A percentile compares a stretch with the other conserved stretches of the same genome.
Evolutionary conservation across 2,329 filamentous ascomycete genomes (phyloP).

Genomic region (Ophiocordyceps sinensis): DNA sequence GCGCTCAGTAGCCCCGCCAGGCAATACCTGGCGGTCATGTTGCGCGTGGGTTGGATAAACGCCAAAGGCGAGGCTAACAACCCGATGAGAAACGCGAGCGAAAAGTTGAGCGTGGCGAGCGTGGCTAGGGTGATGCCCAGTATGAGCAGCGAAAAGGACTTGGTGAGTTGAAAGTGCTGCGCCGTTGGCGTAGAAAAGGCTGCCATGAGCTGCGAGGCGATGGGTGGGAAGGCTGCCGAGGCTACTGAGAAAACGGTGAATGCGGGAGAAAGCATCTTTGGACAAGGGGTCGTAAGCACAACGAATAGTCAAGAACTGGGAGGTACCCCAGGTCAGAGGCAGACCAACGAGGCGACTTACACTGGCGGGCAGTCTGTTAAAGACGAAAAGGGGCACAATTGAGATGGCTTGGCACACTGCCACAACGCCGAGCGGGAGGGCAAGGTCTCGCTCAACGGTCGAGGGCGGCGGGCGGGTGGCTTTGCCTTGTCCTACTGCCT

Average conservation of each 20-base stretch:
- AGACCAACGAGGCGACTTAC: conserved; percentile 31
- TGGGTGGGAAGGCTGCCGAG: conserved; percentile 40
- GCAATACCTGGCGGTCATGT: conserved; percentile 22
- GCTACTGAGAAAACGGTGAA: conserved; percentile 42
- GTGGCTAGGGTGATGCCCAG: conserved; percentile 85
- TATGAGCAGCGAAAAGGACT: conserved; percentile 83
- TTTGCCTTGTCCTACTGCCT: conserved; percentile 15
- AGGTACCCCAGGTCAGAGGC: background rate
- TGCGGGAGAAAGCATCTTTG: conserved; percentile 41
- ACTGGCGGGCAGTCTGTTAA: conserved; percentile 56
- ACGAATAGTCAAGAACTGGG: background rate
- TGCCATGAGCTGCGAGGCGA: conserved; percentile 41
- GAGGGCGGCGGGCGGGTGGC: conserved; percentile 4
- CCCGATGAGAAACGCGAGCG: conserved; percentile 72
- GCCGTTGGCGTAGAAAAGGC: conserved; percentile 35
- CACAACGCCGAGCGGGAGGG: conserved; percentile 61
- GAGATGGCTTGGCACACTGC: conserved; percentile 61
- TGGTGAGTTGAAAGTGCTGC: conserved; percentile 66
- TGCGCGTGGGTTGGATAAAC: conserved; percentile 45
- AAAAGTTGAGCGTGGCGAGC: conserved; percentile 92
- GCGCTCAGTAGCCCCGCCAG: conserved; percentile 39
- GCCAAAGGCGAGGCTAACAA: conserved; percentile 63
- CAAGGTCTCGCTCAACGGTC: conserved; percentile 47
- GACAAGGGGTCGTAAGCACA: background rate
- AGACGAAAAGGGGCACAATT: conserved; percentile 68